Evolutionary conservation across 768 basidiomycete species (phyloP).

Genomic region (Mycena rebaudengoi): DNA sequence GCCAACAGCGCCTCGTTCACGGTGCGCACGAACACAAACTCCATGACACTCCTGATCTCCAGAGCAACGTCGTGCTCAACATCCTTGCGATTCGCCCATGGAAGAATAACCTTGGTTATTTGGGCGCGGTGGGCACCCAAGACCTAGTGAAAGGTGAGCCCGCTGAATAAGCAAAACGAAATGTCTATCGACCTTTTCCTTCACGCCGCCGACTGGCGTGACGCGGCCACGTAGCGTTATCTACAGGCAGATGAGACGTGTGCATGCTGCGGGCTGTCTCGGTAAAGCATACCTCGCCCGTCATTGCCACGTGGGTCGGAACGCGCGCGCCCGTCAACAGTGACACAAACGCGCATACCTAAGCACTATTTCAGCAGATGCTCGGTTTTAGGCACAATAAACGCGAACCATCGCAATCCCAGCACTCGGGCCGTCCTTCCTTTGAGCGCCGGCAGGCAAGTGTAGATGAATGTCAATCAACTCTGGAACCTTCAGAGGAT

Average conservation of each 20-base stretch:
- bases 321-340: slow-evolving; percentile 81
- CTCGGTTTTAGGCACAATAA: not conserved
- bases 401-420: slow-evolving; percentile 83
- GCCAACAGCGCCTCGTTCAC: slow-evolving; percentile 84
- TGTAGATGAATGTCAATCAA: slow-evolving; percentile 88
- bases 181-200: slow-evolving; percentile 64
- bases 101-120: slow-evolving; percentile 84
- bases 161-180: too few relatives aligned
- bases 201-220: slow-evolving; percentile 89
- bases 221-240: slow-evolving; percentile 87
- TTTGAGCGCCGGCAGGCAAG: slow-evolving; percentile 88
- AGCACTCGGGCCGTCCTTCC: slow-evolving; percentile 94
- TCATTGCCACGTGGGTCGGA: slow-evolving; percentile 83
- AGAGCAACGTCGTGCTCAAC: slow-evolving; percentile 85
- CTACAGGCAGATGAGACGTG: slow-evolving; percentile 35
- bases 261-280: not conserved
- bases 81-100: slow-evolving; percentile 86
- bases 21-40: slow-evolving; percentile 83
- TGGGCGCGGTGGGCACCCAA: slow-evolving; percentile 90
- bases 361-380: not conserved
- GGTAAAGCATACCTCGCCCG: slow-evolving; percentile 74
- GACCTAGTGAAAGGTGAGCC: slow-evolving; percentile 38
- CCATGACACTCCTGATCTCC: slow-evolving; percentile 77
- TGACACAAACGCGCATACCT: slow-evolving; percentile 89
- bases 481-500: slow-evolving; percentile 78